Base-by-base conservation (phyloP, 2,329 filamentous ascomycete genomes). In the Sporothrix brunneoviolacea region DNA sequence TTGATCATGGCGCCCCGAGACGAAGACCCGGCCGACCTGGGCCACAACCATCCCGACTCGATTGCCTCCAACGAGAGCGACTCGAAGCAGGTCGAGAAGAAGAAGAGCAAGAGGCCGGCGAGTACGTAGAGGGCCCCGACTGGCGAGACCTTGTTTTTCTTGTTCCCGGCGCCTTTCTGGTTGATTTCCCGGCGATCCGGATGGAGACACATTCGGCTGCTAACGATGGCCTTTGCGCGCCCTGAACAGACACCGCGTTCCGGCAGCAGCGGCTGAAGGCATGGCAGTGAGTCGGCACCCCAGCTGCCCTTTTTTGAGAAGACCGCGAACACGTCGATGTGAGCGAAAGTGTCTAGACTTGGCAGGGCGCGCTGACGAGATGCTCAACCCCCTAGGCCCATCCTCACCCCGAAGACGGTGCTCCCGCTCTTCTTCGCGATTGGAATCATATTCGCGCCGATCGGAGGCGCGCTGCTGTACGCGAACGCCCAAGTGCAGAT, bases 201-300 rank as follows among this genome's bases (percentile, higher is more conserved):
- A 32, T 32, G 24, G 21, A 24, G 15, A n/a, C 16, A 8, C 13
- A 22, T 8, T 4, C n/a, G 12, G 19, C 36, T n/a, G 40, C 27
- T 42, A 16, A 49, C 45, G 28, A 57, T 38, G 16, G 30, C 4
- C 6, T 22, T 21, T n/a, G n/a, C n/a, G n/a, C n/a, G n/a, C 12
- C 22, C 8, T 24, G n/a, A 13, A 39, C 32, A 95, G 89, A 97
- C 72, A 97, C 91, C 53, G 93, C 93, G 10, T 98, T 97, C 67
- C 82, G 93, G 61, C 93, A 98, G 67, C 93, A 98, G 70, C 84
- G 93, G 65, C 72, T 98, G 68, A 96, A 97, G 72, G 93, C 93
- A 73, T 98, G 93, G 93, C 93, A 98, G 86, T 94, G 76, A 70
- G 89, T 80, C n/a, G n/a, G 37, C 40, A 59, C 47, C 51, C 49